Evolutionary conservation across 176 grass and related monocot species (phyloP).

Genomic region (Dendrocalamus sinicus): DNA sequence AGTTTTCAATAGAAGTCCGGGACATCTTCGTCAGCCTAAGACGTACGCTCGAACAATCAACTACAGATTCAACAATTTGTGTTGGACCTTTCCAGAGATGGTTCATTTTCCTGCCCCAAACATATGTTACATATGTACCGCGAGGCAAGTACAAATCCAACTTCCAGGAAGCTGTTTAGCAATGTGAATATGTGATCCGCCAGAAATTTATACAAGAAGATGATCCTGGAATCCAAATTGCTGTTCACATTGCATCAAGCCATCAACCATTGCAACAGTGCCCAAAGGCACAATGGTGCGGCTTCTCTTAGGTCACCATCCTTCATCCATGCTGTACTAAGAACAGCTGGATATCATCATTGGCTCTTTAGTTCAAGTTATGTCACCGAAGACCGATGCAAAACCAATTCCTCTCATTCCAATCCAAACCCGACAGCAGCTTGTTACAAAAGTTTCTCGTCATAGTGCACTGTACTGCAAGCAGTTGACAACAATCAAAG

Average conservation of each 20-base stretch:
- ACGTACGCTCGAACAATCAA: neutral
- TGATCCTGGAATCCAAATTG: neutral
- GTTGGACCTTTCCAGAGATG: neutral
- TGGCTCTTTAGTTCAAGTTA: slow-evolving; percentile 10
- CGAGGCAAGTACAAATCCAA: neutral
- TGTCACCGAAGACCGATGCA: neutral
- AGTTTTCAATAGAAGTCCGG: neutral
- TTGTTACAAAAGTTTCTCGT: slow-evolving; percentile 5
- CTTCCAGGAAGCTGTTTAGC: neutral
- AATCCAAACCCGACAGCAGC: neutral
- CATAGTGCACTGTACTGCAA: neutral
- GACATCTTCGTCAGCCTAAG: neutral
- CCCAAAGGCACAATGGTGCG: neutral
- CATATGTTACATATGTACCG: neutral
- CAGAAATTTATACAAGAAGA: neutral
- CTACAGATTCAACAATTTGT: neutral
- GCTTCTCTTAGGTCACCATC: neutral
- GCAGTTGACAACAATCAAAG: neutral
- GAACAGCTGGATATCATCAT: neutral
- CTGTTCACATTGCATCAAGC: neutral
- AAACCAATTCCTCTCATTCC: neutral
- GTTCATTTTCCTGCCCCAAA: neutral
- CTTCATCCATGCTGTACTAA: neutral
- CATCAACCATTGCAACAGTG: neutral
- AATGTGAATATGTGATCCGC: neutral